Conservation (phyloP, 1,139 yeast species). For the Saccharomycopsis phalli region DNA sequence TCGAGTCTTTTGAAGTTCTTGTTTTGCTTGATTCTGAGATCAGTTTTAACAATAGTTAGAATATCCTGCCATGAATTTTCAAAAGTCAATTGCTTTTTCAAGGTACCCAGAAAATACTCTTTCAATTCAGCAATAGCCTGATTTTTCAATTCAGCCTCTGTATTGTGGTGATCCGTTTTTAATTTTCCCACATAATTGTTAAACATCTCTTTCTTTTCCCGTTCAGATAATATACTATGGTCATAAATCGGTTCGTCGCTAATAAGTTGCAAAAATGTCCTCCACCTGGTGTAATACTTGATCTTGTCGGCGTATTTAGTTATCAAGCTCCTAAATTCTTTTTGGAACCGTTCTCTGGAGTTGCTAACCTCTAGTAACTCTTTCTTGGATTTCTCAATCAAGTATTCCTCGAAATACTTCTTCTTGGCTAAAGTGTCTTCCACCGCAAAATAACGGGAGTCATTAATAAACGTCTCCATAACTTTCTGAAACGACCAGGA, state of each 20-base stretch:
- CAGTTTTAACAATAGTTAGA: conserved; percentile 33
- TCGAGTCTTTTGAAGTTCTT: conserved; percentile 45
- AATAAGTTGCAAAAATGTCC: conserved; percentile 41
- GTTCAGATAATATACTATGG: conserved; percentile 53
- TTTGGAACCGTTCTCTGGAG: conserved; percentile 45
- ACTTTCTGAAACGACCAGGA: conserved; percentile 71
- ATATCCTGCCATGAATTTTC: conserved; percentile 39
- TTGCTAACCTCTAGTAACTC: conserved; percentile 46
- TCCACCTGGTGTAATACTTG: conserved; percentile 60
- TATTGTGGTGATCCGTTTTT: conserved; percentile 32
- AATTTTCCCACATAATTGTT: conserved; percentile 40
- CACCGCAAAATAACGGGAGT: conserved; percentile 65
- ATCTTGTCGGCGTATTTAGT: conserved; percentile 33
- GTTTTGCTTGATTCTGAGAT: conserved; percentile 49
- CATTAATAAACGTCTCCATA: conserved; percentile 48
- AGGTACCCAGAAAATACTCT: conserved; percentile 34
- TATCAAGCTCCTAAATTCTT: conserved; percentile 45
- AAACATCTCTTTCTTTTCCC: conserved; percentile 45
- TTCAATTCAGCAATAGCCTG: conserved; percentile 47
- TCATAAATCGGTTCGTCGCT: conserved; percentile 60
- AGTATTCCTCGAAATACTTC: conserved; percentile 54
- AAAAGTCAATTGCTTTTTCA: conserved; percentile 25
- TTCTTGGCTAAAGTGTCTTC: conserved; percentile 54
- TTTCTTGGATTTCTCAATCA: conserved; percentile 45
- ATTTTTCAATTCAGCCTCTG: conserved; percentile 28